Percentiles rank a stretch among this genome's conserved stretches.
Evolutionary conservation across 352 stramenopile genomes (phyloP).

Genomic region (Phytophthora cajani): DNA sequence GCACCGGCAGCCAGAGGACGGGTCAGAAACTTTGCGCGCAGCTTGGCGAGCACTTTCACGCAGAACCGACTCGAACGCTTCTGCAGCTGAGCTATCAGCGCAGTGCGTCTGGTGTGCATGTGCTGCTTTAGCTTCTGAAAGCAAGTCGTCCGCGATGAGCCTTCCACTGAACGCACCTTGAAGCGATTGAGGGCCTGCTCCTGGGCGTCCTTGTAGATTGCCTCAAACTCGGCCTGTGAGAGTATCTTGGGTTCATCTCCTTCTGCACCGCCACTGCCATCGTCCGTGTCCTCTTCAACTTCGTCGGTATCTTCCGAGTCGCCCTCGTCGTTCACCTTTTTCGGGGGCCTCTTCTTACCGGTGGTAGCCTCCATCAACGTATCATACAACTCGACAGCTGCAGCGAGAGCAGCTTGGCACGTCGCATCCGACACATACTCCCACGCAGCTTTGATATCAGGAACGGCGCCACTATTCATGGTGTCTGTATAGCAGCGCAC

Average conservation of each 20-base stretch:
- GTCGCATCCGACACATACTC: constrained; percentile 85
- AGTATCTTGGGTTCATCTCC: constrained; percentile 41
- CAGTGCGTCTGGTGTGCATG: constrained; percentile 64
- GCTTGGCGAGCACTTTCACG: constrained; percentile 44
- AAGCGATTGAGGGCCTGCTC: constrained; percentile 73
- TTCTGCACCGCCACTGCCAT: constrained; percentile 14
- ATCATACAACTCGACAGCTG: constrained; percentile 69
- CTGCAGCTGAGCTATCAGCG: constrained; percentile 64
- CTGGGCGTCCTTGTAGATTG: constrained; percentile 75
- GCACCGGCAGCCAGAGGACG: constrained; percentile 47
- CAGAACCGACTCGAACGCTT: constrained; percentile 64
- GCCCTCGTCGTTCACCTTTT: constrained; percentile 28
- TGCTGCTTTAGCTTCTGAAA: constrained; percentile 84
- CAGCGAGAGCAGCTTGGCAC: constrained; percentile 63
- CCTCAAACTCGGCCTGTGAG: constrained; percentile 76
- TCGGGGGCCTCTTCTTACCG: constrained; percentile 26
- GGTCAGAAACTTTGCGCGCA: constrained; percentile 49
- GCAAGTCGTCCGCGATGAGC: constrained; percentile 54
- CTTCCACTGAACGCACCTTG: constrained; percentile 76
- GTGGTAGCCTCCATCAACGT: constrained; percentile 44
- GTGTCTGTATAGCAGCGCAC: constrained; percentile 75
- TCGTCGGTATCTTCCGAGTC: constrained; percentile 34
- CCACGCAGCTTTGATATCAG: constrained; percentile 87
- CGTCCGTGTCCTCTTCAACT: constrained; percentile 34
- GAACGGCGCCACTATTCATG: constrained; percentile 79